These are phyloP conservation scores for Auricularia sp. DNA, from an alignment of 768 basidiomycete species.

Conservation along the genomic window DNA sequence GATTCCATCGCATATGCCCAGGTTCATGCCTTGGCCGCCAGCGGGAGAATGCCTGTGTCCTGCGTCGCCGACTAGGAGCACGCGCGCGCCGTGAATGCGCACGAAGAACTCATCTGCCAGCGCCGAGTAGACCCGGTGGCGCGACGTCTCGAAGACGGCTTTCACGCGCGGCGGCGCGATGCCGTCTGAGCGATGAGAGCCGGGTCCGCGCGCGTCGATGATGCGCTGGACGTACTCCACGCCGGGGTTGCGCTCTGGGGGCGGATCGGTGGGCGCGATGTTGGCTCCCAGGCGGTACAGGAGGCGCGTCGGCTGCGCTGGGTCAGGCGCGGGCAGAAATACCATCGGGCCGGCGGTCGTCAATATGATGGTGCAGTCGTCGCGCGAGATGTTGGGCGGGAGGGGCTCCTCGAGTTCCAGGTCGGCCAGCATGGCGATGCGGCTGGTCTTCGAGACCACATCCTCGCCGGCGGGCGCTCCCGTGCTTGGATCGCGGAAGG, in stretches of 20 bases:
- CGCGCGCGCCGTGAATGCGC: neutral
- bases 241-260: neutral
- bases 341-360: neutral
- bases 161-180: neutral
- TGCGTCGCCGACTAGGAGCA: slow-evolving; percentile 34
- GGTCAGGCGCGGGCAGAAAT: neutral
- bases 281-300: neutral
- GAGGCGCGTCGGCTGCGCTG: neutral
- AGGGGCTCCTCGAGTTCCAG: neutral
- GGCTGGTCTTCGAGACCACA: neutral
- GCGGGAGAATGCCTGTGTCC: slow-evolving; percentile 42
- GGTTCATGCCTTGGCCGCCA: slow-evolving; percentile 51
- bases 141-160: neutral
- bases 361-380: neutral
- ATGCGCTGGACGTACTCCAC: neutral
- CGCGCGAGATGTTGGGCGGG: neutral
- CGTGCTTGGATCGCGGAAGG: neutral
- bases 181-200: neutral
- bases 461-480: neutral
- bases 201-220: neutral
- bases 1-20: slow-evolving; percentile 43
- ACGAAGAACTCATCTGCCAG: slow-evolving; percentile 1
- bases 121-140: slow-evolving; percentile 4
- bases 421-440: neutral
- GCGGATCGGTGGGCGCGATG: neutral